A percentile compares a stretch with the other conserved stretches of the same genome.
Evolutionary conservation across 2,329 filamentous ascomycete species (phyloP).

Genomic region (Dothideomycetes sp.): DNA sequence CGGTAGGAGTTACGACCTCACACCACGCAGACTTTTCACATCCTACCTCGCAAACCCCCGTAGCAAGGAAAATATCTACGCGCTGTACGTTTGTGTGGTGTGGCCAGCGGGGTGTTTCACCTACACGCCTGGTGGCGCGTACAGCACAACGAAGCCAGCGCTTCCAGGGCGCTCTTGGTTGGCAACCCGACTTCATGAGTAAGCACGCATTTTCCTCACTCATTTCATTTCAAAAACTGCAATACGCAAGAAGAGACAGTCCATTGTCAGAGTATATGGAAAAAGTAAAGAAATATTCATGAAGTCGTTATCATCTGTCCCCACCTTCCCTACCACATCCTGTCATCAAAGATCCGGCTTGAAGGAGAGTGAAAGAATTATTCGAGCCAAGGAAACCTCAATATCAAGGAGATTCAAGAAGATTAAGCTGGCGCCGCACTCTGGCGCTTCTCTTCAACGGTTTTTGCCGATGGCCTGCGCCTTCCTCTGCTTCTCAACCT

Average conservation of each 20-base stretch:
- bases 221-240: conserved; percentile 1
- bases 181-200: too few species aligned
- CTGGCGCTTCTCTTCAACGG: conserved; percentile 4
- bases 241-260: background rate
- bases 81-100: too few species aligned
- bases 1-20: conserved; percentile 3
- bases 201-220: background rate
- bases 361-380: too few species aligned
- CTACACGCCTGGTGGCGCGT: too few species aligned
- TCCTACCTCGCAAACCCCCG: background rate
- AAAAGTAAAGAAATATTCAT: background rate
- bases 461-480: conserved; percentile 14
- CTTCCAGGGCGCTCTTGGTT: background rate
- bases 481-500: conserved; percentile 16
- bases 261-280: background rate
- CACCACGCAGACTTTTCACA: background rate
- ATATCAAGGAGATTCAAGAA: too few species aligned
- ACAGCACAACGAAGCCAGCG: background rate
- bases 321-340: background rate
- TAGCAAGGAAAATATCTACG: too few species aligned
- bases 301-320: background rate
- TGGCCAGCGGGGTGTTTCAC: too few species aligned
- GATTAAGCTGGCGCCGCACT: background rate
- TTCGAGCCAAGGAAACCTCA: too few species aligned
- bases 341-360: too few species aligned